These are phyloP conservation scores for Saxophila tyrrhenica DNA, from an alignment of 495 filamentous ascomycete species.

Conservation along the genomic window DNA sequence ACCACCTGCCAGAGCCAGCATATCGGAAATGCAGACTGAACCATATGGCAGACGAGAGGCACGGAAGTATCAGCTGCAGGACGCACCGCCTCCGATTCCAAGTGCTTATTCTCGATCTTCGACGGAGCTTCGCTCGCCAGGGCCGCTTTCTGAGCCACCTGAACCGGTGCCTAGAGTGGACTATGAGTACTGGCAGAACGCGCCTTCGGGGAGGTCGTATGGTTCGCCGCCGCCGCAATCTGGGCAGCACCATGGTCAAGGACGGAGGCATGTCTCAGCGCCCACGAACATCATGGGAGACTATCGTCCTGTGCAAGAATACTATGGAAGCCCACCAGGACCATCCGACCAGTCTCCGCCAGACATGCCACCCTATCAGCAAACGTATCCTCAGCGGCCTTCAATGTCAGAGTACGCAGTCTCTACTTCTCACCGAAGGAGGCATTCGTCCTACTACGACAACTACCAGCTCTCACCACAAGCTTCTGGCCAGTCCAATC, in stretches of 20 bases:
- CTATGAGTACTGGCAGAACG: background rate
- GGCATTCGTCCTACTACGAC: background rate
- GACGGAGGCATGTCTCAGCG: background rate
- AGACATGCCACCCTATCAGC: background rate
- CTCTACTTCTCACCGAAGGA: background rate
- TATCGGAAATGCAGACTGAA: background rate
- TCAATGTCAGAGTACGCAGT: background rate
- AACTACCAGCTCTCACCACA: background rate
- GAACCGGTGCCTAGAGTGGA: no score
- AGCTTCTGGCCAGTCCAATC: background rate
- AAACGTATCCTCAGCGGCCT: background rate
- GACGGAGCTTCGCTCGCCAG: background rate
- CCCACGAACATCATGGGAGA: no score
- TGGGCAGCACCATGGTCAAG: background rate
- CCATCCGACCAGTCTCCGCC: background rate
- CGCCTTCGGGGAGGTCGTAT: background rate
- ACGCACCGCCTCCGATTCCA: background rate
- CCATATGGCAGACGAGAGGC: background rate
- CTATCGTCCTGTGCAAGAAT: background rate
- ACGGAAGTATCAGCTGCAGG: background rate
- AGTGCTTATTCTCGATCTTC: background rate
- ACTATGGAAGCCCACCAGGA: background rate
- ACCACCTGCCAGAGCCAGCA: background rate
- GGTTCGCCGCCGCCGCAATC: background rate
- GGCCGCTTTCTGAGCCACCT: background rate